Conservation (phyloP, 2,329 filamentous ascomycete genomes). For the Remersonia thermophila region DNA sequence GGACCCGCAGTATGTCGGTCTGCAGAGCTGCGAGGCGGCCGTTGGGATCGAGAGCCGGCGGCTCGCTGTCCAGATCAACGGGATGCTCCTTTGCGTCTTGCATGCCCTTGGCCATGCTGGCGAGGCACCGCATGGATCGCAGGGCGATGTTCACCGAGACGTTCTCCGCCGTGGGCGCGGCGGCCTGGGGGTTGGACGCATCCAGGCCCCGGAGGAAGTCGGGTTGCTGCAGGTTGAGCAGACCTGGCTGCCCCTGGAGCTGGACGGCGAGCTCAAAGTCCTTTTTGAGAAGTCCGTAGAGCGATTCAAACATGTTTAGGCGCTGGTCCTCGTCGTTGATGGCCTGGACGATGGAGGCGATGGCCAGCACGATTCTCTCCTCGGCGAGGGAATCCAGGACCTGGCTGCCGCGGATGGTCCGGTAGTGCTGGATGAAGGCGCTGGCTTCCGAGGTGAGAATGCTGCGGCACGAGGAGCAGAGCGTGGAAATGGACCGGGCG, state of each 20-base stretch:
- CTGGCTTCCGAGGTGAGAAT: slow-evolving; percentile 54
- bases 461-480: slow-evolving; percentile 64
- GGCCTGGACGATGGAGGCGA: slow-evolving; percentile 65
- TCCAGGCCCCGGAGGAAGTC: slow-evolving; percentile 15
- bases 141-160: slow-evolving; percentile 37
- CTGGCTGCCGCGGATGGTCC: slow-evolving; percentile 44
- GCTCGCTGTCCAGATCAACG: slow-evolving; percentile 50
- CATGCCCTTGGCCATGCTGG: slow-evolving; percentile 58
- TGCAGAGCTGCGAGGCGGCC: slow-evolving; percentile 28
- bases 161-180: slow-evolving; percentile 25
- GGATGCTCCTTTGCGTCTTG: slow-evolving; percentile 55
- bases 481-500: slow-evolving; percentile 59
- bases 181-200: slow-evolving; percentile 13
- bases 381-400: slow-evolving; percentile 57
- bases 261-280: slow-evolving; percentile 41
- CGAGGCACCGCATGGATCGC: slow-evolving; percentile 53
- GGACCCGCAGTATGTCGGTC: slow-evolving; percentile 32
- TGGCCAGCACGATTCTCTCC: slow-evolving; percentile 61
- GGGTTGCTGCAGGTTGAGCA: slow-evolving; percentile 16
- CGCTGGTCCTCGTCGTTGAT: slow-evolving; percentile 46
- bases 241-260: slow-evolving; percentile 21
- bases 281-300: slow-evolving; percentile 48
- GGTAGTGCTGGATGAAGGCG: slow-evolving; percentile 61
- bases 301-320: slow-evolving; percentile 38
- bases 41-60: slow-evolving; percentile 6